Evolutionary conservation across 352 stramenopile species (phyloP), one percentile per base, ranked within the genome.

Genomic region (Globisporangium heterothallicum): DNA sequence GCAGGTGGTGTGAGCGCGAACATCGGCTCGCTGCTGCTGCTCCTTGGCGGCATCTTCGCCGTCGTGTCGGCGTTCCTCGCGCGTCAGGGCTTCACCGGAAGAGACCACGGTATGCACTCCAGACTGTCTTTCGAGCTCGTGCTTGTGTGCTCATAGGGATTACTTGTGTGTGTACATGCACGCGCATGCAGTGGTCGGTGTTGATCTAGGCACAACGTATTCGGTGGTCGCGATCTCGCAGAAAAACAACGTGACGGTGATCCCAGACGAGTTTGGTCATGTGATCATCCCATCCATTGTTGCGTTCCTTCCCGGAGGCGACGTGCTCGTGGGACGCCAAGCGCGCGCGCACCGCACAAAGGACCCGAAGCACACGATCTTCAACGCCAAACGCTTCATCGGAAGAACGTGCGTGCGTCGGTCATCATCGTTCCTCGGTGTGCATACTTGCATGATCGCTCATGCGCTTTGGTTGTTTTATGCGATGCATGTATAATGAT

Each of bases 351-450:
- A 87, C 25, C 65, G 70, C 26, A 83, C 66, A 1, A 66, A 49
- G 6, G 75, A 89, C 63, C 78, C 78, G 2, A 49, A 50, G 14
- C 75, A 87, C 51, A 86, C 78, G 16, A 76, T 89, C 40, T 87
- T 84, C 55, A 89, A 89, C 42, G 75, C 78, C 59, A 89, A 89
- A 56, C 67, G 78, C 26, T 89, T 87, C 58, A 86, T 89, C 51
- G 78, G 78, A 16, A 66, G 59, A 22, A 70, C 56, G 70, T 81
- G 14, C 42, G 18, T 26, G 16, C n/a, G n/a, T n/a, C n/a, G n/a
- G n/a, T n/a, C n/a, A n/a, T n/a, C n/a, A n/a, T n/a, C n/a, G n/a
- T n/a, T n/a, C n/a, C n/a, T n/a, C n/a, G n/a, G n/a, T n/a, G n/a
- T n/a, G n/a, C n/a, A n/a, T n/a, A n/a, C n/a, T n/a, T n/a, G n/a